A percentile compares a stretch with the other conserved stretches of the same genome.
phyloP scores from a whole-genome alignment of 1,139 yeast species.

The Candida tetrigidarum region DNA sequence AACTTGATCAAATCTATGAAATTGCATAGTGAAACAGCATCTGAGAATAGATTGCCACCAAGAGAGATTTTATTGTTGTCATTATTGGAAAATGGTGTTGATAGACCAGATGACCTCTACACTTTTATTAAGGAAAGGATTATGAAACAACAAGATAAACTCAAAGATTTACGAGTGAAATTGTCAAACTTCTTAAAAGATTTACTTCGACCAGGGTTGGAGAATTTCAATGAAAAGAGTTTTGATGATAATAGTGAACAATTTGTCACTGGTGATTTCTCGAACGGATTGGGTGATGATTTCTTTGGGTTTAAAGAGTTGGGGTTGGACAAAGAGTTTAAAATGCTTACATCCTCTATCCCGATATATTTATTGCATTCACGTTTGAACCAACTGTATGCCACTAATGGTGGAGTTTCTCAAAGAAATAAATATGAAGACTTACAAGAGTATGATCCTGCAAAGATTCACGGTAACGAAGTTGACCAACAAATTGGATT shows the following conservation, averaged over 20 bases:
- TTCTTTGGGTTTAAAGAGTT: conserved; percentile 96
- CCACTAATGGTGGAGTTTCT: conserved; percentile 42
- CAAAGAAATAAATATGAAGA: conserved; percentile 65
- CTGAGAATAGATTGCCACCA: conserved; percentile 47
- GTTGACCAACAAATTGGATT: conserved; percentile 59
- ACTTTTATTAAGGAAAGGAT: conserved; percentile 77
- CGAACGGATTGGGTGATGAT: conserved; percentile 92
- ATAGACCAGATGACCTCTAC: conserved; percentile 76
- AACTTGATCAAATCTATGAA: conserved; percentile 76
- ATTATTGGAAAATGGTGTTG: conserved; percentile 82
- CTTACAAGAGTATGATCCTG: conserved; percentile 54
- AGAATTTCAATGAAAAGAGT: conserved; percentile 71
- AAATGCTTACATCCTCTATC: conserved; percentile 81
- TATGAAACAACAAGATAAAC: conserved; percentile 67
- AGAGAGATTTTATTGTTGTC: conserved; percentile 62
- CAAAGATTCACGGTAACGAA: conserved; percentile 53
- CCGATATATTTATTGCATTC: conserved; percentile 91
- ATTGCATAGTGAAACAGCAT: conserved; percentile 67
- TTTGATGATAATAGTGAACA: conserved; percentile 93
- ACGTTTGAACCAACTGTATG: conserved; percentile 60
- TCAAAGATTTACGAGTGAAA: conserved; percentile 69
- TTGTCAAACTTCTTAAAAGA: conserved; percentile 79
- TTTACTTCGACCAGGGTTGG: conserved; percentile 81
- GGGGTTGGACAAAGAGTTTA: conserved; percentile 92
- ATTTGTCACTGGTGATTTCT: conserved; percentile 91